Evolutionary conservation across 1,284 basidiomycete genomes (phyloP).

Genomic region (Hortiboletus rubellus): DNA sequence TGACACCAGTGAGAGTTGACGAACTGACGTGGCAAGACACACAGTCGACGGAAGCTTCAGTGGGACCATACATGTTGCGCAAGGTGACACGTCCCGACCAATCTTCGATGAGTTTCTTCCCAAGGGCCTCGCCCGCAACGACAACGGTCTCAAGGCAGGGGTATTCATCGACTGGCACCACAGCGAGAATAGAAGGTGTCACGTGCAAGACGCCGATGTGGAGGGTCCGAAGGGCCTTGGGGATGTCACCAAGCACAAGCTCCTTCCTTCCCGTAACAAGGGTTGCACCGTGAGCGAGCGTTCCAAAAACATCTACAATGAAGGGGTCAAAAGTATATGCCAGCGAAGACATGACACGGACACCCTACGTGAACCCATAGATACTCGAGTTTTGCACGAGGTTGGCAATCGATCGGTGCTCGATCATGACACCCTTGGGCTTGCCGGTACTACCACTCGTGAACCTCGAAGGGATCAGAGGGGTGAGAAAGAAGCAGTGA

Average conservation of each 20-base stretch:
- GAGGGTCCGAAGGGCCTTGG: constrained; percentile 29
- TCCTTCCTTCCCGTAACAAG: constrained; percentile 35
- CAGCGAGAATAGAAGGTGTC: constrained; percentile 34
- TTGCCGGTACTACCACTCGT: constrained; percentile 32
- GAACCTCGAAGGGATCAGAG: constrained; percentile 23
- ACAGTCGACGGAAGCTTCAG: constrained; percentile 35
- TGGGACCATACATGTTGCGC: constrained; percentile 39
- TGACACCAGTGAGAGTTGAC: constrained; percentile 22
- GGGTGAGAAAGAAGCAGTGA: not conserved
- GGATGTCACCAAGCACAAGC: constrained; percentile 33
- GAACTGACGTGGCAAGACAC: constrained; percentile 31
- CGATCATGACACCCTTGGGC: constrained; percentile 33
- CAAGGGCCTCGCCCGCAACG: constrained; percentile 31
- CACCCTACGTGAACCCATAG: constrained; percentile 27
- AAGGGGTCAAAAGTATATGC: constrained; percentile 36
- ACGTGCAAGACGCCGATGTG: constrained; percentile 30
- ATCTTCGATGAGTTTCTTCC: constrained; percentile 31
- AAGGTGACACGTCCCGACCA: constrained; percentile 30
- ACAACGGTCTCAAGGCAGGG: constrained; percentile 29
- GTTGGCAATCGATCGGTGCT: constrained; percentile 36
- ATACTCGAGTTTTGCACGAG: constrained; percentile 27
- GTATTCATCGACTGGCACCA: constrained; percentile 30
- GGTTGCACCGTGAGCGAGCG: constrained; percentile 29
- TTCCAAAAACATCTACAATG: constrained; percentile 30
- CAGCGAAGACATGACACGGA: constrained; percentile 31